Evolutionary conservation across 2,329 filamentous ascomycete genomes (phyloP).

Genomic region (Cladophialophora chaetospira): DNA sequence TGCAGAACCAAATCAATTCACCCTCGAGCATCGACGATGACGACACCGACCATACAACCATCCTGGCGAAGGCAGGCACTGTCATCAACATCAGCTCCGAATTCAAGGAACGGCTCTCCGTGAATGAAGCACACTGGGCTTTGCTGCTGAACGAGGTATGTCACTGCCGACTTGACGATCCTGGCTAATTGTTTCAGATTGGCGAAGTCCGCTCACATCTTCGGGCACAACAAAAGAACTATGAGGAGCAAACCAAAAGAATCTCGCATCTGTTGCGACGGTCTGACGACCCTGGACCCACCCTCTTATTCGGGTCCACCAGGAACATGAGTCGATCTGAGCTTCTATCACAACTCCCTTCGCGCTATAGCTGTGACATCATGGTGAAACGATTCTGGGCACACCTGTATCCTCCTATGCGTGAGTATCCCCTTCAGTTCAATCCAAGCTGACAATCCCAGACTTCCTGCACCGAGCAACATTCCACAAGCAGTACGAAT

Average conservation of each 20-base stretch:
- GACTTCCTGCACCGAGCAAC: constrained; percentile 79
- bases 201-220: constrained; percentile 20
- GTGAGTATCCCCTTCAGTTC: neutral
- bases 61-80: constrained; percentile 70
- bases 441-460: constrained; percentile 16
- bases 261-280: constrained; percentile 66
- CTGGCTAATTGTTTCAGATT: constrained; percentile 48
- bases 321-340: constrained; percentile 71
- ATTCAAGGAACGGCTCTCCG: constrained; percentile 73
- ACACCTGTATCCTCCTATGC: constrained; percentile 66
- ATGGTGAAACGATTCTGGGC: constrained; percentile 89
- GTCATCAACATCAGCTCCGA: constrained; percentile 76
- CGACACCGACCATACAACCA: constrained; percentile 50
- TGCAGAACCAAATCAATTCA: constrained; percentile 60
- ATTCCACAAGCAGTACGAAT: constrained; percentile 63
- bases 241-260: constrained; percentile 76
- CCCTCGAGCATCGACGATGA: constrained; percentile 45
- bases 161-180: constrained; percentile 65
- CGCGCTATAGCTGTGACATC: constrained; percentile 78
- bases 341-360: constrained; percentile 74
- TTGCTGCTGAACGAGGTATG: constrained; percentile 77
- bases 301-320: constrained; percentile 74
- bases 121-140: constrained; percentile 82
- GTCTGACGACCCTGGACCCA: constrained; percentile 64
- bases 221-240: constrained; percentile 74